Conservation (phyloP, 768 basidiomycete genomes). For the Mycena sanguinolenta region DNA sequence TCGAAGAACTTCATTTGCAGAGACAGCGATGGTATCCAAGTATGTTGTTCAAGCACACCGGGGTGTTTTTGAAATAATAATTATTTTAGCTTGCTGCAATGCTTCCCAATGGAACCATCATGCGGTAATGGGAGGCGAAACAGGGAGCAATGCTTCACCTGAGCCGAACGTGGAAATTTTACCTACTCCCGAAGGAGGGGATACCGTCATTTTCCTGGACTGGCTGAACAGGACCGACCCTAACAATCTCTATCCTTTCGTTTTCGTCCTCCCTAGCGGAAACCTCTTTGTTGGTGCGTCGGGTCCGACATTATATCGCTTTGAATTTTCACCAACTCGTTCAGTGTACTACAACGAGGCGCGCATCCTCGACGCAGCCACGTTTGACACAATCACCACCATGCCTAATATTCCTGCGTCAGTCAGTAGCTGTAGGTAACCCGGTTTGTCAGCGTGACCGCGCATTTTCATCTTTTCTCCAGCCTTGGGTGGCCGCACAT, state of each 20-base stretch:
- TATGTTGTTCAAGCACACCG: conserved; percentile 40
- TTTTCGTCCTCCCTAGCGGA: conserved; percentile 77
- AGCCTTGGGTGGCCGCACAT: conserved; percentile 81
- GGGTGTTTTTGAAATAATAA: neutral
- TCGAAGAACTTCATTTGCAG: conserved; percentile 69
- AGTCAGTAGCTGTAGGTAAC: conserved; percentile 69
- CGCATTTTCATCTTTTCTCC: neutral
- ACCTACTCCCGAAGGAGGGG: conserved; percentile 74
- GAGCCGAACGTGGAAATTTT: conserved; percentile 81
- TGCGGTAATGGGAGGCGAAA: conserved; percentile 71
- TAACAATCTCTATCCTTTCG: conserved; percentile 85
- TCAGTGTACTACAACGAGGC: conserved; percentile 87
- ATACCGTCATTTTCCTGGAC: conserved; percentile 71
- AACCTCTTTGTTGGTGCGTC: conserved; percentile 76
- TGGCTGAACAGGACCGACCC: conserved; percentile 82
- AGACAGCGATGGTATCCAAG: conserved; percentile 45
- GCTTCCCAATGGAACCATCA: conserved; percentile 78
- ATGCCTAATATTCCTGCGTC: conserved; percentile 83
- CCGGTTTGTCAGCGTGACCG: neutral
- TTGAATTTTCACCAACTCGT: neutral
- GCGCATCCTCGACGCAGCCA: conserved; percentile 76
- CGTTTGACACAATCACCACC: conserved; percentile 69
- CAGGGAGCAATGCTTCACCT: conserved; percentile 74
- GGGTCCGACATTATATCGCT: neutral
- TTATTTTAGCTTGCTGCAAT: conserved; percentile 65